phyloP scores from a whole-genome alignment of 352 stramenopile genomes.

The Pythium brassicae region DNA sequence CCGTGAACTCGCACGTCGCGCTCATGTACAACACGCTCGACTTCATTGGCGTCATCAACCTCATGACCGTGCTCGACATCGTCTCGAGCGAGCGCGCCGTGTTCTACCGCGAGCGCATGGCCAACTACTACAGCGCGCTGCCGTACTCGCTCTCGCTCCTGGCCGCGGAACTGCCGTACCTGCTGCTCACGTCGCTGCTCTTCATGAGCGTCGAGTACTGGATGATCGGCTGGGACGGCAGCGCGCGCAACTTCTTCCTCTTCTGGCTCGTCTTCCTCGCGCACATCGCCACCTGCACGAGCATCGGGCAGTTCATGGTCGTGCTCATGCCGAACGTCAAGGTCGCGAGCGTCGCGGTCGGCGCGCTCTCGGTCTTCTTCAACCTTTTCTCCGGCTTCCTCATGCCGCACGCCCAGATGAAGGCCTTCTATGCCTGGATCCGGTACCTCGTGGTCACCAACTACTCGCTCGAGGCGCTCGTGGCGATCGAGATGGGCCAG shows the following conservation, averaged over 20 bases:
- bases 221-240: slow-evolving; percentile 29
- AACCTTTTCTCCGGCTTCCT: slow-evolving; percentile 42
- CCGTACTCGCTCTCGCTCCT: slow-evolving; percentile 36
- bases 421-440: slow-evolving; percentile 24
- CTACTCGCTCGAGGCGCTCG: slow-evolving; percentile 20
- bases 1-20: slow-evolving; percentile 46
- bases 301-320: slow-evolving; percentile 36
- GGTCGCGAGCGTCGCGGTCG: slow-evolving; percentile 46
- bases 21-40: slow-evolving; percentile 69
- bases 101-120: slow-evolving; percentile 60
- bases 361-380: slow-evolving; percentile 39
- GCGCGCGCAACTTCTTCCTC: slow-evolving; percentile 29
- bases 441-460: slow-evolving; percentile 20
- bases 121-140: slow-evolving; percentile 42
- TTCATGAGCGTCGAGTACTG: slow-evolving; percentile 48
- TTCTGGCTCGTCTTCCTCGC: slow-evolving; percentile 17
- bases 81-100: slow-evolving; percentile 40
- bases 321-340: slow-evolving; percentile 49
- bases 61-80: slow-evolving; percentile 55
- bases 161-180: slow-evolving; percentile 36
- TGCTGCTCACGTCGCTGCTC: slow-evolving; percentile 19
- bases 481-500: slow-evolving; percentile 14
- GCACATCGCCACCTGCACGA: slow-evolving; percentile 12
- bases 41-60: slow-evolving; percentile 54
- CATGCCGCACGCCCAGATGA: slow-evolving; percentile 17